Evolutionary conservation across 2,329 filamentous ascomycete species (phyloP).

Genomic region (Diplodia scrobiculata): DNA sequence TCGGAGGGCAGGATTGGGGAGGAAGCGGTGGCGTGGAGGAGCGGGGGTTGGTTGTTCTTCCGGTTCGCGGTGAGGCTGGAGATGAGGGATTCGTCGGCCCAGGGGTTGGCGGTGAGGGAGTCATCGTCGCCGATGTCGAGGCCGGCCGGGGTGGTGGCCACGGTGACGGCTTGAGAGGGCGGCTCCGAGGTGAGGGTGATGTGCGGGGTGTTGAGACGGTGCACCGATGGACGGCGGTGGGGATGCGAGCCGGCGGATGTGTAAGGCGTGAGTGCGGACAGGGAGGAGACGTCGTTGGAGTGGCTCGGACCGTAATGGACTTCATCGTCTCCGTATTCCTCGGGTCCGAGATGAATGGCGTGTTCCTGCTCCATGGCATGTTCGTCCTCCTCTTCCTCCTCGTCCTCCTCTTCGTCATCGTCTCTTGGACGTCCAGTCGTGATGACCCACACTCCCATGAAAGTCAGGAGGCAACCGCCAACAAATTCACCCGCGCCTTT

Average conservation of each 20-base stretch:
- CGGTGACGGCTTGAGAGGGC: conserved; percentile 25
- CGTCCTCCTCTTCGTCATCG: conserved; percentile 57
- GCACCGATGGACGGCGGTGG: conserved; percentile 22
- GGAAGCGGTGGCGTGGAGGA: conserved; percentile 39
- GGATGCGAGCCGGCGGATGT: conserved; percentile 7
- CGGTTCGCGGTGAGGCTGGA: conserved; percentile 26
- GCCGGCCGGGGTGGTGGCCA: conserved; percentile 18
- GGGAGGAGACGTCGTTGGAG: conserved; percentile 4
- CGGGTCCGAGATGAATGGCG: conserved; percentile 10
- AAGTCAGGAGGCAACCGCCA: conserved; percentile 87
- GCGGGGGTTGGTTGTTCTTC: conserved; percentile 24
- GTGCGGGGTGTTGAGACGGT: conserved; percentile 18
- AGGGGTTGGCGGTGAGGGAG: conserved; percentile 26
- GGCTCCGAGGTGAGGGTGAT: conserved; percentile 20
- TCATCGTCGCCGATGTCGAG: conserved; percentile 15
- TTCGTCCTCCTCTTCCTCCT: neutral
- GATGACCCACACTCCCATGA: conserved; percentile 95
- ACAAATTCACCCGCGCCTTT: conserved; percentile 81
- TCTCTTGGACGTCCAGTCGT: conserved; percentile 73
- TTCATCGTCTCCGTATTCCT: conserved; percentile 25
- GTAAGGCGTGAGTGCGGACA: conserved; percentile 13
- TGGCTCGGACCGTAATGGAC: conserved; percentile 4
- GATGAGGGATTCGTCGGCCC: conserved; percentile 18
- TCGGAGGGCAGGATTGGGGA: conserved; percentile 35
- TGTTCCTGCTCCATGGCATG: conserved; percentile 8